Evolutionary conservation across 1,284 basidiomycete species (phyloP).

Genomic region (Naganishia albida): DNA sequence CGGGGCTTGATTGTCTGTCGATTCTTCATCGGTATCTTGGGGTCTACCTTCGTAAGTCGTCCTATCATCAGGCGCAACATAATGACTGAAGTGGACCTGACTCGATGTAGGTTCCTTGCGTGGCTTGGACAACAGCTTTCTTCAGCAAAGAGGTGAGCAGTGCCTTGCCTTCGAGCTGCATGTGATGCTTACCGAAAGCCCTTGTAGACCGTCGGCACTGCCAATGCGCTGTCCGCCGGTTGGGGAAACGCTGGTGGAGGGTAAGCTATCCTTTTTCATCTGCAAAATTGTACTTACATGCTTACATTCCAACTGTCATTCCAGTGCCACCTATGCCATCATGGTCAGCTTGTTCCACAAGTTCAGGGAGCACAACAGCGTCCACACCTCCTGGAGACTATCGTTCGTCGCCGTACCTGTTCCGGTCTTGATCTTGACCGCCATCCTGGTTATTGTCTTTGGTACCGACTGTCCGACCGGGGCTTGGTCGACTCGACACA

Average conservation of each 20-base stretch:
- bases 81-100: conserved; percentile 41
- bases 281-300: background rate
- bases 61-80: conserved; percentile 39
- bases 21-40: conserved; percentile 62
- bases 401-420: conserved; percentile 64
- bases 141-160: conserved; percentile 61
- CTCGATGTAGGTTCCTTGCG: conserved; percentile 58
- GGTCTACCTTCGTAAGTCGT: conserved; percentile 64
- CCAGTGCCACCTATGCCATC: conserved; percentile 62
- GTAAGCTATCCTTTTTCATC: conserved; percentile 23
- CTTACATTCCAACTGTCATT: background rate
- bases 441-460: conserved; percentile 57
- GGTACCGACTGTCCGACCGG: conserved; percentile 66
- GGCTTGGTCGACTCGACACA: conserved; percentile 61
- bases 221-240: conserved; percentile 59
- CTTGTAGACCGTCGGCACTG: conserved; percentile 58
- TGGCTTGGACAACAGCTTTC: conserved; percentile 70
- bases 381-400: conserved; percentile 62
- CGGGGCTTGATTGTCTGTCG: conserved; percentile 60
- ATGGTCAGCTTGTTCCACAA: conserved; percentile 64
- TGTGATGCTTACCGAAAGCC: background rate
- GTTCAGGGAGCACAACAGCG: conserved; percentile 55
- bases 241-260: conserved; percentile 61
- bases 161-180: background rate
- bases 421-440: conserved; percentile 60